Evolutionary conservation across 1,284 basidiomycete genomes (phyloP).

Genomic region (Anthracocystis walkeri): DNA sequence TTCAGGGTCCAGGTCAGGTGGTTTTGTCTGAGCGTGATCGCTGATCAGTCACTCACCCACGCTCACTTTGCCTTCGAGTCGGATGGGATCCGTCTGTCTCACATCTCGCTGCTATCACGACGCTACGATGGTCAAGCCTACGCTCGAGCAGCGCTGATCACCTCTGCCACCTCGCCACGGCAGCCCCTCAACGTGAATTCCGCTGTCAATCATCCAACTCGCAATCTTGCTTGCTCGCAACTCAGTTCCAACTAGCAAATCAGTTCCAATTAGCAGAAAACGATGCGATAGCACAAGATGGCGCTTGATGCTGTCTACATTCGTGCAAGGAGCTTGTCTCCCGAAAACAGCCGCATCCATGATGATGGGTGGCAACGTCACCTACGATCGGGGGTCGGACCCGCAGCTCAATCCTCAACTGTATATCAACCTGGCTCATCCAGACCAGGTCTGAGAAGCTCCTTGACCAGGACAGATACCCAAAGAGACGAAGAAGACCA

Average conservation of each 20-base stretch:
- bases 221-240: too few species aligned
- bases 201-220: too few species aligned
- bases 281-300: slow-evolving; percentile 11
- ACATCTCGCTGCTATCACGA: background rate
- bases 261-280: too few species aligned
- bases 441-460: slow-evolving; percentile 24
- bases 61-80: background rate
- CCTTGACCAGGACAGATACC: background rate
- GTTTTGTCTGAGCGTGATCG: too few species aligned
- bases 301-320: slow-evolving; percentile 41
- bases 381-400: background rate
- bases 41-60: background rate
- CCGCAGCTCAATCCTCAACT: background rate
- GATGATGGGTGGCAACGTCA: slow-evolving; percentile 3
- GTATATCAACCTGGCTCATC: background rate
- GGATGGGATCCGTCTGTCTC: background rate
- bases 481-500: background rate
- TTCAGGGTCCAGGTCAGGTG: slow-evolving; percentile 37
- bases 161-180: too few species aligned
- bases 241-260: too few species aligned
- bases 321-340: slow-evolving; percentile 11
- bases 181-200: too few species aligned
- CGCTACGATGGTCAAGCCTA: background rate
- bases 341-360: background rate
- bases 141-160: background rate